phyloP scores from a whole-genome alignment of 306 rosid genomes.

The Medicago arabica region DNA sequence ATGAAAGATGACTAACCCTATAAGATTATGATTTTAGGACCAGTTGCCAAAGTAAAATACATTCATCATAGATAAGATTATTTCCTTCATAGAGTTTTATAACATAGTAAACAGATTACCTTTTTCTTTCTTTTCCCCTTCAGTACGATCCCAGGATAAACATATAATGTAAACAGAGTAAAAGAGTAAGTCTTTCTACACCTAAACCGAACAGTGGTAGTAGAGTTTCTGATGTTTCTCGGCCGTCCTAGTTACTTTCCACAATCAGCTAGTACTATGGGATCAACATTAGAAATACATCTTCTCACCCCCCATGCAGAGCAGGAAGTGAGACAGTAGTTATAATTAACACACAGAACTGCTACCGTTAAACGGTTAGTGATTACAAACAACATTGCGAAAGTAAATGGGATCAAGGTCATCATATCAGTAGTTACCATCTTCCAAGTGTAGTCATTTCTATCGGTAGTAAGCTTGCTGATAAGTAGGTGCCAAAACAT shows the following conservation, averaged over 20 bases:
- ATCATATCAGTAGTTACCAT: constrained; percentile 99
- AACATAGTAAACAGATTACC: constrained; percentile 50
- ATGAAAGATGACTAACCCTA: constrained; percentile 6
- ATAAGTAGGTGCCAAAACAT: constrained; percentile 91
- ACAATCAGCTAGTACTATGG: constrained; percentile 90
- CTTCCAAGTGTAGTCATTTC: constrained; percentile 73
- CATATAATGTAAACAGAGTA: constrained; percentile 48
- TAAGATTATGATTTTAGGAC: background rate
- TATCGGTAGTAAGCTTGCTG: constrained; percentile 99
- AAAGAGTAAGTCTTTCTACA: constrained; percentile 64
- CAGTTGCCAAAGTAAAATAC: constrained; percentile 18
- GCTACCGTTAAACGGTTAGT: constrained; percentile 97
- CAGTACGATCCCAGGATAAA: constrained; percentile 45
- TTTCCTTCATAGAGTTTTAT: constrained; percentile 44
- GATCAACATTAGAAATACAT: constrained; percentile 94
- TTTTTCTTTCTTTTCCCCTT: constrained; percentile 19
- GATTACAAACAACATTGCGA: constrained; percentile 91
- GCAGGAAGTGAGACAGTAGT: constrained; percentile 79
- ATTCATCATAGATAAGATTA: constrained; percentile 38
- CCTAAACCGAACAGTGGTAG: constrained; percentile 68
- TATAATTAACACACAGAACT: constrained; percentile 94
- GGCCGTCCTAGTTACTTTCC: constrained; percentile 95
- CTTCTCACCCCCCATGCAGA: constrained; percentile 72
- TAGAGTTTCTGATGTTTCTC: constrained; percentile 60
- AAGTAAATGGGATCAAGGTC: constrained; percentile 72